Percentiles rank a stretch among this genome's conserved stretches.
Evolutionary conservation across 495 filamentous ascomycete genomes (phyloP).

Genomic region (Bombardia bombarda): DNA sequence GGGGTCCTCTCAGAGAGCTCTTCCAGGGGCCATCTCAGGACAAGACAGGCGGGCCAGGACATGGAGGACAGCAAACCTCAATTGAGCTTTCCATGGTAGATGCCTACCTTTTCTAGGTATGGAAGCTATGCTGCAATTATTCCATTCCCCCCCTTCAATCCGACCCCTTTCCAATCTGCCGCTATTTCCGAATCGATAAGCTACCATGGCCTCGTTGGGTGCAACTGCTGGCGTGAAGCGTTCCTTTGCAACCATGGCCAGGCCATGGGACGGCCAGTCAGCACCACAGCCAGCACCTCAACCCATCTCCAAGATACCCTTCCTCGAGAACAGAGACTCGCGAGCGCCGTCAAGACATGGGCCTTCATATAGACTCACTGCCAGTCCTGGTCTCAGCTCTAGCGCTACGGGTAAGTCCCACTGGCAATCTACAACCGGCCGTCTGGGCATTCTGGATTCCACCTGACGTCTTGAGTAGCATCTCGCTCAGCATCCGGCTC

Average conservation of each 20-base stretch:
- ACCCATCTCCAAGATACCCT: not conserved
- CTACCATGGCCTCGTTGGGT: constrained; percentile 8
- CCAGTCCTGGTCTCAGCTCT: not conserved
- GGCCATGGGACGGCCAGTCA: constrained; percentile 5
- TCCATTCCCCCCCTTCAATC: no score
- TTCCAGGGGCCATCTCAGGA: no score
- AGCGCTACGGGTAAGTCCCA: not conserved
- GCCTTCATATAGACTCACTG: not conserved
- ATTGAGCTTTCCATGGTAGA: no score
- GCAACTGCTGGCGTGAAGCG: constrained; percentile 18
- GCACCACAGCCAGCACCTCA: not conserved
- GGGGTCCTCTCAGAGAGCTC: no score
- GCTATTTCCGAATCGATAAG: not conserved
- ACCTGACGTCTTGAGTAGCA: not conserved
- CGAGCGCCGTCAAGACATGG: not conserved
- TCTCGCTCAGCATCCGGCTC: constrained; percentile 7
- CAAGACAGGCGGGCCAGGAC: no score
- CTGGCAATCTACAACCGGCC: not conserved
- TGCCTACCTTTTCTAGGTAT: no score
- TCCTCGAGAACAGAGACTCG: not conserved
- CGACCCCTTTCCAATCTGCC: not conserved
- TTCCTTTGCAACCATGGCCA: constrained; percentile 15
- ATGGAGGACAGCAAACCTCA: no score
- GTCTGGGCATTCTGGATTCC: not conserved
- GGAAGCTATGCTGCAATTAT: no score